These are phyloP conservation scores for Aspergillus steynii DNA, from an alignment of 495 filamentous ascomycete genomes.

Conservation along the genomic window DNA sequence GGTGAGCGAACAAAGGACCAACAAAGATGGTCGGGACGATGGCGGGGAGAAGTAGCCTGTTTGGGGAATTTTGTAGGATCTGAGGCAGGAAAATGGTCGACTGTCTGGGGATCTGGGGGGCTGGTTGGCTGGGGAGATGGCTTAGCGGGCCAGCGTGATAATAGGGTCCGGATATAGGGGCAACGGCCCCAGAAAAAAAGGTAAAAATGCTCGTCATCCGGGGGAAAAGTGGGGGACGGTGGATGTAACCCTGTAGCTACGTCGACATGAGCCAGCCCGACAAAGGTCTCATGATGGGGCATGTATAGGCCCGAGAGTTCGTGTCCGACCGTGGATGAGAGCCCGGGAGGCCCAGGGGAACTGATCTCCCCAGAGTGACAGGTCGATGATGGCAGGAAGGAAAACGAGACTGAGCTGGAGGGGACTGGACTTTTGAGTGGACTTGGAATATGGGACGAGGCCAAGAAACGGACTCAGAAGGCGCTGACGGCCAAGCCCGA, in stretches of 20 bases:
- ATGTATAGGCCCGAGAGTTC: background rate
- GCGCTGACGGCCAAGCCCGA: background rate
- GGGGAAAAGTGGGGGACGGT: background rate
- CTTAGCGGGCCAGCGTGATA: no score
- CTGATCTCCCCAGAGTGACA: background rate
- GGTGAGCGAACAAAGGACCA: background rate
- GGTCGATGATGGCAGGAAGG: background rate
- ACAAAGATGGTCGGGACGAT: background rate
- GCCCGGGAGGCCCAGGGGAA: background rate
- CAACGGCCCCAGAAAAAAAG: background rate
- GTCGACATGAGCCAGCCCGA: background rate
- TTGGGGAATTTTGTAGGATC: background rate
- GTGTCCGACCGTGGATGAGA: background rate
- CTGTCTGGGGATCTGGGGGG: background rate
- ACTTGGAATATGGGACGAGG: background rate
- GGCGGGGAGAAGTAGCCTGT: background rate
- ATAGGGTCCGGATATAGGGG: no score
- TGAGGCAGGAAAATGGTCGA: background rate
- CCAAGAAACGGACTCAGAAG: background rate
- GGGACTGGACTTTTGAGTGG: background rate
- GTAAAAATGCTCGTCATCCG: background rate
- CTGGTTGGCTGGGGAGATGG: background rate
- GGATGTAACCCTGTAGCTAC: background rate
- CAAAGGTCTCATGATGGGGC: background rate
- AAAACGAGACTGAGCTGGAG: background rate